These are phyloP conservation scores for Penicillium cosmopolitanum DNA, from an alignment of 495 filamentous ascomycete species.

Conservation along the genomic window DNA sequence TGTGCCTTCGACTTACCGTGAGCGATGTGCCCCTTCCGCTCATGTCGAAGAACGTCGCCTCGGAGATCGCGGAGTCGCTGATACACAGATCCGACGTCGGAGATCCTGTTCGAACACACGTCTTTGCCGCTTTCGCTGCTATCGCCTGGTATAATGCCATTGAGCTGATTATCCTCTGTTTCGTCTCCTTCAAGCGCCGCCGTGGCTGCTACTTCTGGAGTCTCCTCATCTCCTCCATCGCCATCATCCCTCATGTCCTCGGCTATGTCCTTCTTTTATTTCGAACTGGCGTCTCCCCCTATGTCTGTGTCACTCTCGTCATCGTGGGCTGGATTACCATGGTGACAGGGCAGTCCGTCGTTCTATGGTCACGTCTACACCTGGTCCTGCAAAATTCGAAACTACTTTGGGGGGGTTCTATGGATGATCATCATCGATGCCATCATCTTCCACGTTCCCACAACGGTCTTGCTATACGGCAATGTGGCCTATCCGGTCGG, in stretches of 20 bases:
- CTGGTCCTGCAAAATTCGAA: conserved; percentile 46
- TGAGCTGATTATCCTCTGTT: conserved; percentile 50
- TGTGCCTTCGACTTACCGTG: not conserved
- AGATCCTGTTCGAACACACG: conserved; percentile 16
- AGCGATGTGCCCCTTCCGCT: conserved; percentile 15
- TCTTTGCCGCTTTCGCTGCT: conserved; percentile 39
- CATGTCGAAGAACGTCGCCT: conserved; percentile 21
- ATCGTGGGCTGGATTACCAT: conserved; percentile 48
- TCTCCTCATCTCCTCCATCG: conserved; percentile 44
- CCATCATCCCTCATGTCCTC: conserved; percentile 44
- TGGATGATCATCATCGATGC: conserved; percentile 50
- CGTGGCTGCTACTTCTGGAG: conserved; percentile 57
- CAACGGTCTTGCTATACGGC: conserved; percentile 47
- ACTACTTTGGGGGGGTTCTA: conserved; percentile 39
- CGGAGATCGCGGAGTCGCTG: conserved; percentile 14
- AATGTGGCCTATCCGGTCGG: conserved; percentile 31
- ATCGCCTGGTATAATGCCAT: conserved; percentile 54
- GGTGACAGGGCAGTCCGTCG: conserved; percentile 54
- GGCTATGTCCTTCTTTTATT: conserved; percentile 53
- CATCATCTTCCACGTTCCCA: conserved; percentile 47
- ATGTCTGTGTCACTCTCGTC: conserved; percentile 42
- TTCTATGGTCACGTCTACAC: conserved; percentile 54
- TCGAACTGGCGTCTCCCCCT: conserved; percentile 29
- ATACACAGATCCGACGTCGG: not conserved
- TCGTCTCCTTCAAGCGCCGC: conserved; percentile 51